Evolutionary conservation across 495 filamentous ascomycete genomes (phyloP).

Genomic region (Xylaria palmicola): DNA sequence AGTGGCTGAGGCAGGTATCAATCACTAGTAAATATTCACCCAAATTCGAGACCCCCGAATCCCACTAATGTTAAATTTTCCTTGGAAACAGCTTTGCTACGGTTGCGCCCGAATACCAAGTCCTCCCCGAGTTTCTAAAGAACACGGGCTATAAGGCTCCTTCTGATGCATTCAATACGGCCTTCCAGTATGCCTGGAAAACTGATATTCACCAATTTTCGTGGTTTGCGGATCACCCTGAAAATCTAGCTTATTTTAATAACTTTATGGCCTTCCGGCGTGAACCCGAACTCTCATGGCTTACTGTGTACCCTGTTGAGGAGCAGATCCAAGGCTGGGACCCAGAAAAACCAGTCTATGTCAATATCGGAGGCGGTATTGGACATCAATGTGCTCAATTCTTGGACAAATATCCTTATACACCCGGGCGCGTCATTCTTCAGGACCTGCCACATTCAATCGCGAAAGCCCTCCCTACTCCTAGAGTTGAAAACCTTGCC

Average conservation of each 20-base stretch:
- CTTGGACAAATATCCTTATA: slow-evolving; percentile 36
- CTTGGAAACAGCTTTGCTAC: not conserved
- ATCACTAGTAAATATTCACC: not conserved
- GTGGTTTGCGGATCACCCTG: not conserved
- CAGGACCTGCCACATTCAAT: slow-evolving; percentile 48
- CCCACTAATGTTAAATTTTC: not conserved
- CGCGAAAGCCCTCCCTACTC: slow-evolving; percentile 26
- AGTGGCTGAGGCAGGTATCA: not conserved
- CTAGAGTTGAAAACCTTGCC: slow-evolving; percentile 38
- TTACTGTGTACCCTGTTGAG: not conserved
- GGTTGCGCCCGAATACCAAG: not conserved
- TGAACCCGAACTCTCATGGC: not conserved
- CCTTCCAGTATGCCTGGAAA: not conserved
- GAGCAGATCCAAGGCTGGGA: not conserved
- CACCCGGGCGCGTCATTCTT: slow-evolving; percentile 41
- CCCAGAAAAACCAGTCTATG: not conserved
- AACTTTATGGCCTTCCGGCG: not conserved
- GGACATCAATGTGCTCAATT: slow-evolving; percentile 48
- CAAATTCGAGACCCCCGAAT: too few relatives aligned
- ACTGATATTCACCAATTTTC: not conserved
- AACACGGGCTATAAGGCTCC: not conserved
- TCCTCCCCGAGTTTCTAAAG: not conserved
- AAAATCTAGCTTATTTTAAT: not conserved
- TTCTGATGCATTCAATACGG: not conserved
- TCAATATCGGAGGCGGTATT: slow-evolving; percentile 26